A percentile compares a stretch with the other conserved stretches of the same genome.
These are phyloP conservation scores for Anthracocystis setariae DNA, from an alignment of 1,284 basidiomycete species.

Conservation along the genomic window DNA sequence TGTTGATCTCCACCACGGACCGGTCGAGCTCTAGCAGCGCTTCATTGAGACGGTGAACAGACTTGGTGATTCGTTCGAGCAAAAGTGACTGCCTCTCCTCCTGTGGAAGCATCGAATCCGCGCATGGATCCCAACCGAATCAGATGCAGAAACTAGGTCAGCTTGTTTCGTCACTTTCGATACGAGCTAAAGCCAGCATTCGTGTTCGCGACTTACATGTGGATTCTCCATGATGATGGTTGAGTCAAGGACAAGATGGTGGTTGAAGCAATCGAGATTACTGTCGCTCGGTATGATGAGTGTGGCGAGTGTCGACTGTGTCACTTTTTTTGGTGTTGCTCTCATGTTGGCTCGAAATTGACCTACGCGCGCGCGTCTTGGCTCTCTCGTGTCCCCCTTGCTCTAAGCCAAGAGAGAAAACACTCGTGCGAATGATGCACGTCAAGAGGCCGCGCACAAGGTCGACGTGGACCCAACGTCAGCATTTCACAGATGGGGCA, in stretches of 20 bases:
- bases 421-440: slow-evolving; percentile 37
- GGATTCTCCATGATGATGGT: slow-evolving; percentile 35
- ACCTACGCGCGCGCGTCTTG: slow-evolving; percentile 22
- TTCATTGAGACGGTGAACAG: slow-evolving; percentile 74
- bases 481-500: not conserved
- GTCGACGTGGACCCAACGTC: slow-evolving; percentile 38
- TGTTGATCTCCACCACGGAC: slow-evolving; percentile 72
- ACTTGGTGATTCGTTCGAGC: slow-evolving; percentile 88
- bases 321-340: slow-evolving; percentile 33
- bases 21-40: slow-evolving; percentile 77
- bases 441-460: slow-evolving; percentile 25
- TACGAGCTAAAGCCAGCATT: not conserved
- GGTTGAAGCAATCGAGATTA: slow-evolving; percentile 2
- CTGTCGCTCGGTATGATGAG: too few relatives aligned
- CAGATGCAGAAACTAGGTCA: not conserved
- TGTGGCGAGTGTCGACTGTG: too few relatives aligned
- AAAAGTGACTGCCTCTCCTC: slow-evolving; percentile 88
- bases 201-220: slow-evolving; percentile 17
- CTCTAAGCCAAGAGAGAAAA: too few relatives aligned
- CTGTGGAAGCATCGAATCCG: slow-evolving; percentile 70
- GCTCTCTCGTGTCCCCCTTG: slow-evolving; percentile 14
- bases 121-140: not conserved
- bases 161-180: not conserved
- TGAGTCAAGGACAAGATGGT: slow-evolving; percentile 3
- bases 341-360: slow-evolving; percentile 8